Evolutionary conservation across 73 alveolate species (phyloP), one percentile per base, ranked within the genome.

Genomic region (Diophrys appendiculata): DNA sequence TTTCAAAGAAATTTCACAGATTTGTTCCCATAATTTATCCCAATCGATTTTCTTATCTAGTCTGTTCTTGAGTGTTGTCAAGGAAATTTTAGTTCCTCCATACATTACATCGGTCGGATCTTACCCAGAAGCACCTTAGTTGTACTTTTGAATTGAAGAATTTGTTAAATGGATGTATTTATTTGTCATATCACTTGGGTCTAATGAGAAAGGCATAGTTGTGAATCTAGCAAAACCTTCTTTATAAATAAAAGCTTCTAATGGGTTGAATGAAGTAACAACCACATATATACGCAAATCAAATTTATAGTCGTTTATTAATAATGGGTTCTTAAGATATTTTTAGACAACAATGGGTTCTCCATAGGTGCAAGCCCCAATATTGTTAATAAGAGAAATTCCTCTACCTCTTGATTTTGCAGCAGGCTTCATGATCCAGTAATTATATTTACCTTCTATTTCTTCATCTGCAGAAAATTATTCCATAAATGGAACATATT

Each of bases 171-270:
- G 99, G 29, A 92, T 93, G 76, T 83, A 94, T 77, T 92, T 87
- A 75, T 96, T 97, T 74, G 87, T 87, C 34, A 92, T 87, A 65
- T 93, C 94, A 68, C 95, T 73, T 2, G 97, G 96, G 87, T 97
- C 97, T 65, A 97, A 68, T 33, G 98, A 73, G 85, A 87, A 97
- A 33, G 98, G 98, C 72, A 91, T 97, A 67, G 98, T 96, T 25
- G 98, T 85, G 33, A 96, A 89, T 52, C 99, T 33, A 18, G 98
- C 99, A 82, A 97, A 97, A 1, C 99, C 99, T 83, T 97, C 99
- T 91, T 97, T 96, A 89, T 97, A 97, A 32, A 97, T 86, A 80
- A 97, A 97, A 60, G 95, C 98, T 83, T 97, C 99, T 43, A 97
- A 78, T 31, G 99, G 99, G 73, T 93, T 91, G 70, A 95, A 94